These are phyloP conservation scores for Somion occarium DNA, from an alignment of 1,284 basidiomycete species.

Conservation along the genomic window DNA sequence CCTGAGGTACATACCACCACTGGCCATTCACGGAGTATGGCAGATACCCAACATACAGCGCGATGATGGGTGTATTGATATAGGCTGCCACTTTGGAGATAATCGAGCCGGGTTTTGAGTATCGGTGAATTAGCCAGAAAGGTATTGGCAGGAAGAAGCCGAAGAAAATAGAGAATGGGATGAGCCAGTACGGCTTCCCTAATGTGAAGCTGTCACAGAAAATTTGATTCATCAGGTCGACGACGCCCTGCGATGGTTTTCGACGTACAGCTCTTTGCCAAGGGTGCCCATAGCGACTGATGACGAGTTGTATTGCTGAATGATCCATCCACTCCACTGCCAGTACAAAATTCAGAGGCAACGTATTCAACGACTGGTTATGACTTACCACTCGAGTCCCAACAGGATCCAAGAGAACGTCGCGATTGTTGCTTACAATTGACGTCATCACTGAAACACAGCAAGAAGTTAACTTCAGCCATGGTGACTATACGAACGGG, in stretches of 20 bases:
- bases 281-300: conserved; percentile 55
- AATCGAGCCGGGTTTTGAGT: conserved; percentile 29
- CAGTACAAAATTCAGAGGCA: conserved; percentile 8
- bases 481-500: background rate
- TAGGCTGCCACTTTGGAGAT: conserved; percentile 36
- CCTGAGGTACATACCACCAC: conserved; percentile 25
- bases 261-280: conserved; percentile 39
- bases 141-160: conserved; percentile 46
- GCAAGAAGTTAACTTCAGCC: background rate
- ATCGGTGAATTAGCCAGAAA: conserved; percentile 43
- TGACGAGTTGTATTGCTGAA: conserved; percentile 49
- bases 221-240: background rate
- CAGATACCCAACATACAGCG: conserved; percentile 48
- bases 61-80: conserved; percentile 45
- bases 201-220: conserved; percentile 22
- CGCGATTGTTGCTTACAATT: conserved; percentile 44
- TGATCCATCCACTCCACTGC: conserved; percentile 48
- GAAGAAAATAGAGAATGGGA: conserved; percentile 43
- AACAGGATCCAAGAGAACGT: conserved; percentile 42
- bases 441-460: conserved; percentile 40
- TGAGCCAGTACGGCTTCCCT: conserved; percentile 45
- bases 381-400: conserved; percentile 39
- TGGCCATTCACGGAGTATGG: conserved; percentile 54
- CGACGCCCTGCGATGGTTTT: background rate
- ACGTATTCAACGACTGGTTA: background rate